Base-by-base conservation (phyloP, 495 filamentous ascomycete species). In the Tuber microsphaerosporum region DNA sequence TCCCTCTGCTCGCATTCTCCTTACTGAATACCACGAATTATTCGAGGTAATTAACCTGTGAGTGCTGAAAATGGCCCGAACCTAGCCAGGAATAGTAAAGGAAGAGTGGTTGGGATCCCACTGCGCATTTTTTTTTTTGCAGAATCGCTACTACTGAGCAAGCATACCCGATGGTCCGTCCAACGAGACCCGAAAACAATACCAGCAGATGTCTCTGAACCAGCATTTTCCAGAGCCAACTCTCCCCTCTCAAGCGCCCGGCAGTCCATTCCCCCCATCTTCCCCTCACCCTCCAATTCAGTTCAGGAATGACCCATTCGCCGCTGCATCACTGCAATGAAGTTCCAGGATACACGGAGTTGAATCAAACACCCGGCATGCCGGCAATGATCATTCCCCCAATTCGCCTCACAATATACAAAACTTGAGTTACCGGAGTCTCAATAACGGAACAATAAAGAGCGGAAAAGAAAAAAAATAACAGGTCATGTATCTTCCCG, bases 351-450 rank as follows among this genome's bases (percentile, higher is more conserved):
- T 10, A 12, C 56, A 65, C 56, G 12, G 56, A 65, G 56, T 31
- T 65, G 56, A 31, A 31, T 65, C 56, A 65, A 65, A 65, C 26
- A 65, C n/a, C 56, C 26, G 56, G 56, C 56, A 65, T 65, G 56
- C 56, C 56, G 56, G 56, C 16, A 65, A 65, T 65, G 56, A 65
- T 65, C 31, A 65, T 65, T 65, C 31, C 56, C 56, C 56, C 56
- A 14, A 65, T 65, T 65, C 56, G 3, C n/a, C n/a, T n/a, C 2
- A 3, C 12, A 14, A 12, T 31, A 10, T 17, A 10, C 10, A 43
- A 9, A 12, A 43, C 51, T 14, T 6, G 26, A 16, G 51, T 61
- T 9, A 31, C 56, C n/a, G 26, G n/a, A 65, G 56, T n/a, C 9
- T 2, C 56, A 3, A 65, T n/a, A 26, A 0, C 56, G 1, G n/a